A percentile compares a stretch with the other conserved stretches of the same genome.
These are phyloP conservation scores for Mucor circinelloides DNA, from an alignment of 371 early-diverging fungal species.

Conservation along the genomic window DNA sequence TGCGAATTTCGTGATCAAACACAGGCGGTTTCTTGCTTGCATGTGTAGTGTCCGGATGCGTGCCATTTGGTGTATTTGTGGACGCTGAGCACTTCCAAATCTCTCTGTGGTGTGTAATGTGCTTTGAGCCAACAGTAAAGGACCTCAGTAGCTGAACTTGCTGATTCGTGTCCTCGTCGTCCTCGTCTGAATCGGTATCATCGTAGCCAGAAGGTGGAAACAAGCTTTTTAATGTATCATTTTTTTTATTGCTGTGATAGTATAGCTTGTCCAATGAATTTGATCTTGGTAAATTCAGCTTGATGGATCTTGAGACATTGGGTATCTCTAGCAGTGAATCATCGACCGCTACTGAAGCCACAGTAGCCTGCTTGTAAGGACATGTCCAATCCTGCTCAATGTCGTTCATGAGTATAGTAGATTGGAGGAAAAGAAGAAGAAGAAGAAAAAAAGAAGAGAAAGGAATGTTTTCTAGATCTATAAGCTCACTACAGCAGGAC, in stretches of 20 bases:
- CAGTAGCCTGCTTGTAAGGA: neutral
- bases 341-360: neutral
- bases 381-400: neutral
- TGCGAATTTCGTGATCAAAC: neutral
- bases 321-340: neutral
- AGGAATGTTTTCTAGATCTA: neutral
- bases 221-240: neutral
- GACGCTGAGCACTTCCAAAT: neutral
- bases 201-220: neutral
- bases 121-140: neutral
- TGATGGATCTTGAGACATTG: neutral
- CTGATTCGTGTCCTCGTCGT: neutral
- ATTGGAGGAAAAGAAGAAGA: neutral
- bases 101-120: neutral
- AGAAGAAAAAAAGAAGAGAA: neutral
- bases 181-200: neutral
- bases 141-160: neutral
- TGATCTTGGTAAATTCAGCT: neutral
- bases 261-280: neutral
- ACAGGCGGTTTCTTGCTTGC: neutral
- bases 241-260: neutral
- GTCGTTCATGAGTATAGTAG: neutral
- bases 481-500: neutral
- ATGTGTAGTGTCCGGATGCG: neutral
- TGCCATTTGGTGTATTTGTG: neutral